Conservation (phyloP, 2,329 filamentous ascomycete species). For the Lasiodiplodia sp. region DNA sequence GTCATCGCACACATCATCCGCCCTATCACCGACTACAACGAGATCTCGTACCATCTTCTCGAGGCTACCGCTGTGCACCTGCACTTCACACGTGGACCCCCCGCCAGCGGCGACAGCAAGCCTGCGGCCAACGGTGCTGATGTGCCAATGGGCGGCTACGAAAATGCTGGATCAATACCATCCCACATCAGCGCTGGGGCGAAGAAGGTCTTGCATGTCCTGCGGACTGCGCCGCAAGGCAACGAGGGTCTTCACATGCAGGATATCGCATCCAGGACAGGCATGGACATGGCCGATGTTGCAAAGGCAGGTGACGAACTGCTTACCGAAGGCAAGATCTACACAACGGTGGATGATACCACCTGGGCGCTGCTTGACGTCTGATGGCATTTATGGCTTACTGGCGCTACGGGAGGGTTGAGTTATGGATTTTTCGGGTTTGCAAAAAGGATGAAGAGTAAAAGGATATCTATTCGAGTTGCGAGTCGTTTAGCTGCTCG, state of each 20-base stretch:
- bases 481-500: constrained; percentile 2
- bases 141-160: constrained; percentile 18
- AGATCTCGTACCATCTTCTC: constrained; percentile 90
- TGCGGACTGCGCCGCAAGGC: constrained; percentile 72
- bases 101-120: constrained; percentile 48
- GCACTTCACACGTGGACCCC: constrained; percentile 76
- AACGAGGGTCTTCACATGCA: constrained; percentile 87
- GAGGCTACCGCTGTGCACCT: constrained; percentile 91
- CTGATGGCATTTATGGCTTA: constrained; percentile 38
- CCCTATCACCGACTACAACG: constrained; percentile 83
- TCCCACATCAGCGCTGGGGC: constrained; percentile 58
- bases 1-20: constrained; percentile 83
- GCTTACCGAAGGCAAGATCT: constrained; percentile 75
- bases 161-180: background rate
- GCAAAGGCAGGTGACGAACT: constrained; percentile 83
- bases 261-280: constrained; percentile 71
- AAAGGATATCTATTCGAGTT: background rate
- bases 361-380: constrained; percentile 88
- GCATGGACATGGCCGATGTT: constrained; percentile 74
- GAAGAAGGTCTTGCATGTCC: constrained; percentile 73
- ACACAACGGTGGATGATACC: constrained; percentile 89
- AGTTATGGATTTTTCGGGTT: background rate
- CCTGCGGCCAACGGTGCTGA: constrained; percentile 37
- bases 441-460: constrained; percentile 4
- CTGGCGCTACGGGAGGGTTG: constrained; percentile 10